These are phyloP conservation scores for Secale cereale DNA, from an alignment of 176 grass and related monocot genomes.

Conservation along the genomic window DNA sequence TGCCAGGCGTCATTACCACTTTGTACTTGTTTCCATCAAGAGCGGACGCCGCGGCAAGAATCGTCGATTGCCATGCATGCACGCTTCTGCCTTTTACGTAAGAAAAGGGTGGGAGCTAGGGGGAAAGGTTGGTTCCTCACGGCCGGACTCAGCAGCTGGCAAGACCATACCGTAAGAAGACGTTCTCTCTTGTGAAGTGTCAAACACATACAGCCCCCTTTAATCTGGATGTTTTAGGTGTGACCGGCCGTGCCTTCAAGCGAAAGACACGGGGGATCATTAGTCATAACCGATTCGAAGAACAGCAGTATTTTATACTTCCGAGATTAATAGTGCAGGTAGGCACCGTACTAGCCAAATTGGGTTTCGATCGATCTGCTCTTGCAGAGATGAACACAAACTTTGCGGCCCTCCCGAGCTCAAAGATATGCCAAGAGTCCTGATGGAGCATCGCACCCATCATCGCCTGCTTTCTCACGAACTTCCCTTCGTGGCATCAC, in stretches of 20 bases:
- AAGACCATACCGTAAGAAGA: neutral
- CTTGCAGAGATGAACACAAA: neutral
- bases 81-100: neutral
- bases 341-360: neutral
- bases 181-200: neutral
- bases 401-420: neutral
- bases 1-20: neutral
- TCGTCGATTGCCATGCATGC: neutral
- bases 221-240: neutral
- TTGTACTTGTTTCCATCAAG: neutral
- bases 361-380: neutral
- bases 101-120: neutral
- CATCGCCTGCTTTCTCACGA: neutral
- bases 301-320: neutral
- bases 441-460: neutral
- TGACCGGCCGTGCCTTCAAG: slow-evolving; percentile 4
- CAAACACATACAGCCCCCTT: neutral
- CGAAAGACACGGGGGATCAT: neutral
- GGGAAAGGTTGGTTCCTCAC: neutral
- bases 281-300: neutral
- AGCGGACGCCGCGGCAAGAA: neutral
- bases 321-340: neutral
- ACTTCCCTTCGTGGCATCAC: neutral
- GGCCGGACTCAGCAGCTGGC: neutral
- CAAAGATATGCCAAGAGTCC: neutral